Conservation (phyloP, 2,329 filamentous ascomycete genomes). For the Atkinsonella hypoxylon region DNA sequence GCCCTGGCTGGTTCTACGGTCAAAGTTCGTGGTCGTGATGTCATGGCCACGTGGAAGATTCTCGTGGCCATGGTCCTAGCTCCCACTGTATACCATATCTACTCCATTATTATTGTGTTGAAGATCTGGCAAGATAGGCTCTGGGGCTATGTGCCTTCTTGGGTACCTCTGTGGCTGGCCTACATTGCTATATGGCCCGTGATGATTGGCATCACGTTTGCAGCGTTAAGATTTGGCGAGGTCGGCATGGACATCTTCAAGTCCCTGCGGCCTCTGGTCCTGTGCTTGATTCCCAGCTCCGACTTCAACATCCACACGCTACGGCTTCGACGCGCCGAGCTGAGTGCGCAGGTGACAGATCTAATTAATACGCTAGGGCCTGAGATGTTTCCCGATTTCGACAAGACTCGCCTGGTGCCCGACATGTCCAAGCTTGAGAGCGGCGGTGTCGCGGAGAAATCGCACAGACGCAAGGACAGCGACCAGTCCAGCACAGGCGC, state of each 20-base stretch:
- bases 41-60: conserved; percentile 91
- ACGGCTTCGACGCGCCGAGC: conserved; percentile 55
- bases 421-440: conserved; percentile 34
- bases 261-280: conserved; percentile 74
- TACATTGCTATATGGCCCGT: conserved; percentile 64
- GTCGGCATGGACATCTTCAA: conserved; percentile 99
- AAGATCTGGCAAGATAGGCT: conserved; percentile 74
- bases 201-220: conserved; percentile 83
- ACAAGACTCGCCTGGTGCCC: conserved; percentile 57
- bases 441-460: conserved; percentile 14
- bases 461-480: conserved; percentile 32
- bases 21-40: conserved; percentile 78
- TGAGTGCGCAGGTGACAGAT: conserved; percentile 75
- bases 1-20: conserved; percentile 77
- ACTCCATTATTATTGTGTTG: conserved; percentile 60
- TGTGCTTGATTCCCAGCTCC: conserved; percentile 75
- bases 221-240: conserved; percentile 86
- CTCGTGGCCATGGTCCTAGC: conserved; percentile 77
- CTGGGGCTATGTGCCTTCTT: conserved; percentile 68
- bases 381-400: conserved; percentile 95
- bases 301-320: conserved; percentile 75
- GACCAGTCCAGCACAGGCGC: conserved; percentile 30
- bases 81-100: conserved; percentile 70
- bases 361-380: conserved; percentile 92
- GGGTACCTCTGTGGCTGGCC: conserved; percentile 68